These are phyloP conservation scores for Cyclocybe aegerita DNA, from an alignment of 768 basidiomycete species.

Conservation along the genomic window DNA sequence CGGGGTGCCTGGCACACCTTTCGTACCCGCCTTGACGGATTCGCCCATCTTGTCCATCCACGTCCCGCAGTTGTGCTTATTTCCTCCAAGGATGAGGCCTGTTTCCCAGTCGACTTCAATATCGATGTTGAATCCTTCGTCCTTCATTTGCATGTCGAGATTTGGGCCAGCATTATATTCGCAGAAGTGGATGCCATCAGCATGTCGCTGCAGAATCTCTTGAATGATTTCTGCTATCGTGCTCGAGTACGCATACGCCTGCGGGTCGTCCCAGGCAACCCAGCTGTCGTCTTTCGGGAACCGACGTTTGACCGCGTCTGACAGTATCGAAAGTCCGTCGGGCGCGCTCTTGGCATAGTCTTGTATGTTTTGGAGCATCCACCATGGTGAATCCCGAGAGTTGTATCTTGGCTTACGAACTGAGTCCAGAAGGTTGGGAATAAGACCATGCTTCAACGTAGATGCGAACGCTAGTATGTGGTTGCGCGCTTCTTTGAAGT, in stretches of 20 bases:
- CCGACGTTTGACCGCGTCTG: conserved; percentile 83
- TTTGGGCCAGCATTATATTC: conserved; percentile 97
- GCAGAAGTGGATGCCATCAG: conserved; percentile 87
- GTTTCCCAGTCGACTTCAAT: conserved; percentile 96
- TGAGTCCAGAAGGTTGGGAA: conserved; percentile 95
- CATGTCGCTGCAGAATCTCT: conserved; percentile 94
- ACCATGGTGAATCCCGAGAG: conserved; percentile 98
- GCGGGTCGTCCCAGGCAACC: conserved; percentile 87
- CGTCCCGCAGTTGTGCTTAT: conserved; percentile 82
- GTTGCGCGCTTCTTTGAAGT: conserved; percentile 78
- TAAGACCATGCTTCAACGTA: conserved; percentile 92
- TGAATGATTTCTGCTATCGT: conserved; percentile 95
- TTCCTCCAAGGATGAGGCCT: conserved; percentile 89
- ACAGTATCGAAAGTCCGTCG: conserved; percentile 77
- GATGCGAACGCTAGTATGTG: conserved; percentile 94
- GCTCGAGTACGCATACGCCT: conserved; percentile 78
- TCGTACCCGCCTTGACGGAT: conserved; percentile 86
- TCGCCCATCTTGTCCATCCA: conserved; percentile 99
- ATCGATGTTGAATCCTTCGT: conserved; percentile 90
- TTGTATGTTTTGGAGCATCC: conserved; percentile 98
- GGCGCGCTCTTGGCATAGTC: conserved; percentile 87
- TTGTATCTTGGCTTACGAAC: conserved; percentile 89
- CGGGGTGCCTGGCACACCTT: conserved; percentile 94
- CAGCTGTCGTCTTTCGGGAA: conserved; percentile 94
- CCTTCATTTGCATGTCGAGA: conserved; percentile 96